These are phyloP conservation scores for Hyphodiscus sp. DNA, from an alignment of 2,329 filamentous ascomycete genomes.

Conservation along the genomic window DNA sequence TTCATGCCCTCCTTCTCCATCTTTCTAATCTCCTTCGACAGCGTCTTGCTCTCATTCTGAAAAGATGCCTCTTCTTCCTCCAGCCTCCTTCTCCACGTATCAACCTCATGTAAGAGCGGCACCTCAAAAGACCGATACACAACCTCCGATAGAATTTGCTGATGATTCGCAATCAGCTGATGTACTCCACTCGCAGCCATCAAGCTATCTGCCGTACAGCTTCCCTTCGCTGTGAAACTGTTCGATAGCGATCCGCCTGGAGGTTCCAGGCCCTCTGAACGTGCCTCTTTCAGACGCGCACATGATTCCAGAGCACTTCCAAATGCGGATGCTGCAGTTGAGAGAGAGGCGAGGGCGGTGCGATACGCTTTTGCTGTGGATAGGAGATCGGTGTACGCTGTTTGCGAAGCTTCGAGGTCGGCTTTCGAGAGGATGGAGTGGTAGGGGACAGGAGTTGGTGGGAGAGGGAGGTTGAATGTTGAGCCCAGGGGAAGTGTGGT, in stretches of 20 bases:
- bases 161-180: conserved; percentile 62
- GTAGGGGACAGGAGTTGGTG: conserved; percentile 51
- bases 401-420: conserved; percentile 57
- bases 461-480: conserved; percentile 51
- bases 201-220: conserved; percentile 57
- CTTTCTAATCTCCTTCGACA: conserved; percentile 53
- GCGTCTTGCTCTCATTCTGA: conserved; percentile 45
- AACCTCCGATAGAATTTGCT: conserved; percentile 62
- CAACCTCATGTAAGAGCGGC: conserved; percentile 61
- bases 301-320: conserved; percentile 60
- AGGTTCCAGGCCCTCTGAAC: conserved; percentile 48
- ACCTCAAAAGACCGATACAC: conserved; percentile 64
- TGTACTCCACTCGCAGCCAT: conserved; percentile 58
- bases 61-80: conserved; percentile 60
- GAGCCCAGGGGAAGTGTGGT: conserved; percentile 52
- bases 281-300: conserved; percentile 61
- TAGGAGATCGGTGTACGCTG: conserved; percentile 56
- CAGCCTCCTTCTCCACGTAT: conserved; percentile 56
- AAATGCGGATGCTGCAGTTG: conserved; percentile 55
- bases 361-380: conserved; percentile 58
- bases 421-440: conserved; percentile 55
- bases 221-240: conserved; percentile 42
- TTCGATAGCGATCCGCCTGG: conserved; percentile 22
- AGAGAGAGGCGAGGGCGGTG: conserved; percentile 53
- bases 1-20: conserved; percentile 60